A percentile compares a stretch with the other conserved stretches of the same genome.
Evolutionary conservation across 2,329 filamentous ascomycete genomes (phyloP).

Genomic region (Diaporthe australafricana): DNA sequence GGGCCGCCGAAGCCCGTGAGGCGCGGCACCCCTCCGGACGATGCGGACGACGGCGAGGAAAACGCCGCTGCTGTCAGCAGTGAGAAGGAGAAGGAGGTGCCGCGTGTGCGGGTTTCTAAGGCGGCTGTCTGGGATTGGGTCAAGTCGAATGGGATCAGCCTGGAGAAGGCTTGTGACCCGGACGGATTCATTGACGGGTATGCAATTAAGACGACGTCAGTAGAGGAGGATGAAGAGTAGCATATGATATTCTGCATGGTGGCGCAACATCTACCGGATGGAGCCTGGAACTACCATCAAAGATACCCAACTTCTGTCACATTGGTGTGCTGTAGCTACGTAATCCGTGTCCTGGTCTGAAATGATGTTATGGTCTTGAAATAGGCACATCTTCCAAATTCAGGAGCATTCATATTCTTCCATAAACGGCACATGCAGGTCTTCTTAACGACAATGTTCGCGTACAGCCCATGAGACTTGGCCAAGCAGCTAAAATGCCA

Average conservation of each 20-base stretch:
- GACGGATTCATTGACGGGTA: constrained; percentile 80
- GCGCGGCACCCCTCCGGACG: constrained; percentile 14
- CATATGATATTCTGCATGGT: neutral
- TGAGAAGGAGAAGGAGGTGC: constrained; percentile 45
- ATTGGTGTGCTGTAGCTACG: too few relatives aligned
- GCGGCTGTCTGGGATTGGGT: constrained; percentile 75
- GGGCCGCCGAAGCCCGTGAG: constrained; percentile 51
- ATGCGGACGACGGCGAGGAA: constrained; percentile 40
- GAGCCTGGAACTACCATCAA: neutral
- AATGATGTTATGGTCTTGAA: too few relatives aligned
- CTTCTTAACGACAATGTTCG: neutral
- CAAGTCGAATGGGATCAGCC: constrained; percentile 67
- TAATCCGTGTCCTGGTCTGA: too few relatives aligned
- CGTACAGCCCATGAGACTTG: neutral
- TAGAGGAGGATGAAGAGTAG: constrained; percentile 47
- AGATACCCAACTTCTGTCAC: neutral
- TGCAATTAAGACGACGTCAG: constrained; percentile 58
- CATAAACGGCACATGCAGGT: too few relatives aligned
- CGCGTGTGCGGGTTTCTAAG: constrained; percentile 64
- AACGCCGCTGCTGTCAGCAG: constrained; percentile 38
- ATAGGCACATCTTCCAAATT: too few relatives aligned
- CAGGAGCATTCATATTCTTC: too few relatives aligned
- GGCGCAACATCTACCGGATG: neutral
- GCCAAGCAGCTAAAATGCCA: neutral
- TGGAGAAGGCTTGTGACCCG: constrained; percentile 77